Evolutionary conservation across 495 filamentous ascomycete genomes (phyloP).

Genomic region (Lasiosphaeriaceae sp.): DNA sequence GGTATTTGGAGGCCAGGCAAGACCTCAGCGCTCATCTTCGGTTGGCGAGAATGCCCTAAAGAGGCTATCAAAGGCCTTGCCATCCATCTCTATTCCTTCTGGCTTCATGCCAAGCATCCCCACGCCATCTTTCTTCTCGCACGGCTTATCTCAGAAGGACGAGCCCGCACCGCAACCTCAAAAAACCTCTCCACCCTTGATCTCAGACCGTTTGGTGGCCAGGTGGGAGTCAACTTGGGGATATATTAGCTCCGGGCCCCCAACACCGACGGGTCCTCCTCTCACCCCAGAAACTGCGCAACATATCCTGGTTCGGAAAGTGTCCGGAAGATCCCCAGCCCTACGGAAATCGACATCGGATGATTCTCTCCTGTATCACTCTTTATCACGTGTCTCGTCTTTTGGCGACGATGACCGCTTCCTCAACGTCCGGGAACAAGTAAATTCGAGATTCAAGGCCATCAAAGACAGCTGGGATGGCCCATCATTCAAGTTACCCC

Average conservation of each 20-base stretch:
- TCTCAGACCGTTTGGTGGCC: background rate
- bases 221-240: background rate
- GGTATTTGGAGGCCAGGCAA: conserved; percentile 29
- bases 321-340: conserved; percentile 17
- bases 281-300: conserved; percentile 20
- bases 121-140: conserved; percentile 46
- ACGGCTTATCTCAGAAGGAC: conserved; percentile 25
- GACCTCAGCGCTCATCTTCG: conserved; percentile 36
- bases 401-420: conserved; percentile 85
- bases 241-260: background rate
- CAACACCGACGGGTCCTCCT: background rate
- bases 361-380: conserved; percentile 64
- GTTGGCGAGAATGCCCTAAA: conserved; percentile 43
- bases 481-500: conserved; percentile 64
- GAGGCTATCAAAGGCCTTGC: conserved; percentile 45
- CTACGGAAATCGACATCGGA: conserved; percentile 69
- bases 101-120: conserved; percentile 40
- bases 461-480: conserved; percentile 83
- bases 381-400: conserved; percentile 72
- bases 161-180: conserved; percentile 10
- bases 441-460: conserved; percentile 85
- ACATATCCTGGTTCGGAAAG: conserved; percentile 17
- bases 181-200: conserved; percentile 7
- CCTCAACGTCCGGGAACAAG: conserved; percentile 69
- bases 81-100: conserved; percentile 49